Evolutionary conservation across 169 alveolate genomes (phyloP).

Genomic region (Plasmodium adleri): DNA sequence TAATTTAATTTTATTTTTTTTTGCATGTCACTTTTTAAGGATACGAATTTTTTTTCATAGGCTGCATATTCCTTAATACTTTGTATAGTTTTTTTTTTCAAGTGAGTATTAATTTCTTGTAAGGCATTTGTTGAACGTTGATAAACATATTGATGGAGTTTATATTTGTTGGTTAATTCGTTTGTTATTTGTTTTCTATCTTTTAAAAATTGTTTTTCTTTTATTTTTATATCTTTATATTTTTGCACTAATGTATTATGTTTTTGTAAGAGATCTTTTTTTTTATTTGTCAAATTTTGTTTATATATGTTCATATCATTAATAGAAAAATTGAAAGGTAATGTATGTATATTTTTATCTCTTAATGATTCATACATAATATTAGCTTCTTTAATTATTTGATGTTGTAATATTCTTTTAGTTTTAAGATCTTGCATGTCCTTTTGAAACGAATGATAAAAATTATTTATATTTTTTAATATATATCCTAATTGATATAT

Average conservation of each 20-base stretch:
- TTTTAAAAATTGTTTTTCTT: constrained; percentile 29
- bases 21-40: neutral
- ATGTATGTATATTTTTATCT: constrained; percentile 41
- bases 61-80: constrained; percentile 29
- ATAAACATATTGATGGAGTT: constrained; percentile 44
- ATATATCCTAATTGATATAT: constrained; percentile 9
- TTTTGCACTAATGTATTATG: constrained; percentile 27
- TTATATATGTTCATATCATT: constrained; percentile 66
- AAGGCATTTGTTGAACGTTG: constrained; percentile 38
- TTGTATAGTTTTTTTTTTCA: constrained; percentile 38
- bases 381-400: constrained; percentile 23
- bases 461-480: constrained; percentile 13
- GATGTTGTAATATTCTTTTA: constrained; percentile 5
- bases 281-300: constrained; percentile 22
- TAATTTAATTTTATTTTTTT: too few relatives aligned
- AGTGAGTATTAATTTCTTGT: constrained; percentile 9
- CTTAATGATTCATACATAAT: constrained; percentile 52
- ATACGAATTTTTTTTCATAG: neutral
- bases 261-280: constrained; percentile 41
- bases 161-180: constrained; percentile 22
- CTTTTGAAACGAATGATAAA: neutral
- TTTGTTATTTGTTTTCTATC: constrained; percentile 51
- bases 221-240: constrained; percentile 17
- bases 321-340: constrained; percentile 63
- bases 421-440: constrained; percentile 8